phyloP scores from a whole-genome alignment of 139 green algal species.

The Chlorokybus atmophyticus region DNA sequence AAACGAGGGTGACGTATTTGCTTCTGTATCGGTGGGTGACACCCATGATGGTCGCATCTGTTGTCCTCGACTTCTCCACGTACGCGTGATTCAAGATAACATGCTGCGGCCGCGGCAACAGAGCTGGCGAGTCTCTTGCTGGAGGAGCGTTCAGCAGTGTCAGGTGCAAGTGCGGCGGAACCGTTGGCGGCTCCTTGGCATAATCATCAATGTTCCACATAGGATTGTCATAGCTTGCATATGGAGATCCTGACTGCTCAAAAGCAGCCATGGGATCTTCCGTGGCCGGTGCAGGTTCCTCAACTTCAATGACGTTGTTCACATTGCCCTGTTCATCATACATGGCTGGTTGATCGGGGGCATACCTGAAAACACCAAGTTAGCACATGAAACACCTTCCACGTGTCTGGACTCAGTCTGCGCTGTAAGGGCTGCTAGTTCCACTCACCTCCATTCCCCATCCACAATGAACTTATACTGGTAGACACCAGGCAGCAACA shows the following conservation, averaged over 20 bases:
- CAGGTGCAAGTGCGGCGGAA: constrained; percentile 89
- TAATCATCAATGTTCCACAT: constrained; percentile 57
- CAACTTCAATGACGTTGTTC: constrained; percentile 95
- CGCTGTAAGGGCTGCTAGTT: no score
- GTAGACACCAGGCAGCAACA: constrained; percentile 27
- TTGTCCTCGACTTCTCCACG: constrained; percentile 34
- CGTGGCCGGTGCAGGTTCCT: constrained; percentile 5
- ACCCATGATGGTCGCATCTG: constrained; percentile 54
- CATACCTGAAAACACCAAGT: no score
- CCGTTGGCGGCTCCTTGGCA: constrained; percentile 63
- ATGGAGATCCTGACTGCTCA: constrained; percentile 76
- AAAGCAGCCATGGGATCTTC: constrained; percentile 78
- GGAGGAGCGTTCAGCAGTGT: constrained; percentile 76
- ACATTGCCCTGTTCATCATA: constrained; percentile 94
- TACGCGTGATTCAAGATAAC: constrained; percentile 95
- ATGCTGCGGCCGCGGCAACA: constrained; percentile 86
- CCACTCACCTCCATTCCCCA: constrained; percentile 86
- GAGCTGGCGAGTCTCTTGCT: constrained; percentile 45
- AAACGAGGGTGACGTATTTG: constrained; percentile 94
- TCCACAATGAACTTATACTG: constrained; percentile 78
- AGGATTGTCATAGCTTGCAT: constrained; percentile 62
- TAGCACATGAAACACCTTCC: no score
- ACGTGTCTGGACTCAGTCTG: no score
- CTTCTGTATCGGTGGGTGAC: constrained; percentile 81
- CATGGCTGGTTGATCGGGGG: constrained; percentile 85